Conservation (phyloP, 176 grass and related monocot species). For the Alloteropsis semialata region DNA sequence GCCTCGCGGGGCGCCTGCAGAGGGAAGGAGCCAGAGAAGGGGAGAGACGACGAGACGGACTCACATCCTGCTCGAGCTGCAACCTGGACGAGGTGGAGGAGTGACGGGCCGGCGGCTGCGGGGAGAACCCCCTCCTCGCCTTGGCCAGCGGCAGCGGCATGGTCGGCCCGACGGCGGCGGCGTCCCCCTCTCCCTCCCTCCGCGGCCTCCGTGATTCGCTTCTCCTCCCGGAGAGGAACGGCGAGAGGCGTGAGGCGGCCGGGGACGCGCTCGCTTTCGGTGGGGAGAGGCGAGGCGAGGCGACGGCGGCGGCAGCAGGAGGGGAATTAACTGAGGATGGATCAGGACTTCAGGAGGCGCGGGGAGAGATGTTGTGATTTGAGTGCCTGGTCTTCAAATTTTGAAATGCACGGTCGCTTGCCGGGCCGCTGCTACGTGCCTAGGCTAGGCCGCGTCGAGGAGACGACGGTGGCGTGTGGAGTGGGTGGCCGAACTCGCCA, state of each 20-base stretch:
- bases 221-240: neutral
- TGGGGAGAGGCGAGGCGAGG: neutral
- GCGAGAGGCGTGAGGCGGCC: neutral
- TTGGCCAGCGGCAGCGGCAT: slow-evolving; percentile 51
- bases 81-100: slow-evolving; percentile 30
- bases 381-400: slow-evolving; percentile 14
- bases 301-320: neutral
- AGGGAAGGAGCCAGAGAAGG: neutral
- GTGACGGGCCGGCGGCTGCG: neutral
- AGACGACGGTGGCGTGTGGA: neutral
- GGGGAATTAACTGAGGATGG: neutral
- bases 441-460: neutral
- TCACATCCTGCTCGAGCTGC: slow-evolving; percentile 85
- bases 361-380: neutral
- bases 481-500: slow-evolving; percentile 29
- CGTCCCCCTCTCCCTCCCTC: neutral
- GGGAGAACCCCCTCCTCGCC: slow-evolving; percentile 32
- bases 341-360: neutral
- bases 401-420: slow-evolving; percentile 24
- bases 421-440: no score
- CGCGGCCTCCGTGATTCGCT: neutral
- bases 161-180: neutral
- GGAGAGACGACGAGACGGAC: neutral
- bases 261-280: neutral
- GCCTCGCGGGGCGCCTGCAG: no score